These are phyloP conservation scores for Chytriomyces hyalinus DNA, from an alignment of 192 early-diverging fungal genomes.

Conservation along the genomic window DNA sequence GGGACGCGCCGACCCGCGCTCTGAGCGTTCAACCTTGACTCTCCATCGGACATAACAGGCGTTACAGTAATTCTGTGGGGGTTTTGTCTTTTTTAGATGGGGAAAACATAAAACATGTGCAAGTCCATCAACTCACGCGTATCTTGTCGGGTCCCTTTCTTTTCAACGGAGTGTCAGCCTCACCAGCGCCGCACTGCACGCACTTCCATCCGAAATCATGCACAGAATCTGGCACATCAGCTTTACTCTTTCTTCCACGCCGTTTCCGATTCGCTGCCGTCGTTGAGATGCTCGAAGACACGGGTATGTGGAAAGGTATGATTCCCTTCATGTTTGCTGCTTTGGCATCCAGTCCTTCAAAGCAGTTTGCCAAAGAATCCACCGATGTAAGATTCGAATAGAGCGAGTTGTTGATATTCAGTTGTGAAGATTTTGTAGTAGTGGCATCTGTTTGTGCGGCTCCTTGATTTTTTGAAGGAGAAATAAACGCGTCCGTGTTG, in stretches of 20 bases:
- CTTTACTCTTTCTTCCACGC: no score
- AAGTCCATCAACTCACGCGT: conserved; percentile 36
- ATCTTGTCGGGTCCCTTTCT: conserved; percentile 43
- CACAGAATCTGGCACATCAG: not conserved
- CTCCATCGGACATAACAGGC: conserved; percentile 44
- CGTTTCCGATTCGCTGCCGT: no score
- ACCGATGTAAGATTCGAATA: not conserved
- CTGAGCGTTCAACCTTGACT: conserved; percentile 43
- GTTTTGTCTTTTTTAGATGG: not conserved
- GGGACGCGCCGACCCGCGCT: conserved; percentile 38
- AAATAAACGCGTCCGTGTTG: no score
- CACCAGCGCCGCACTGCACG: conserved; percentile 36
- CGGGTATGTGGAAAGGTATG: not conserved
- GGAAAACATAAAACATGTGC: no score
- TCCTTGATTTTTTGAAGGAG: no score
- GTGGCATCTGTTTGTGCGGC: no score
- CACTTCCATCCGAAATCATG: conserved; percentile 36
- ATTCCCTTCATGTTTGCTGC: not conserved
- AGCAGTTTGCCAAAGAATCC: conserved; percentile 6
- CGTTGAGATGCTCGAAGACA: not conserved
- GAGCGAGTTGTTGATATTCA: not conserved
- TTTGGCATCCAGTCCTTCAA: conserved; percentile 2
- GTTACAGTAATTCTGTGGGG: conserved; percentile 40
- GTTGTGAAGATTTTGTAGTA: no score
- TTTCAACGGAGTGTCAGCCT: conserved; percentile 42